Base-by-base conservation (phyloP, 2,329 filamentous ascomycete genomes). In the Cercospora berteroae region DNA sequence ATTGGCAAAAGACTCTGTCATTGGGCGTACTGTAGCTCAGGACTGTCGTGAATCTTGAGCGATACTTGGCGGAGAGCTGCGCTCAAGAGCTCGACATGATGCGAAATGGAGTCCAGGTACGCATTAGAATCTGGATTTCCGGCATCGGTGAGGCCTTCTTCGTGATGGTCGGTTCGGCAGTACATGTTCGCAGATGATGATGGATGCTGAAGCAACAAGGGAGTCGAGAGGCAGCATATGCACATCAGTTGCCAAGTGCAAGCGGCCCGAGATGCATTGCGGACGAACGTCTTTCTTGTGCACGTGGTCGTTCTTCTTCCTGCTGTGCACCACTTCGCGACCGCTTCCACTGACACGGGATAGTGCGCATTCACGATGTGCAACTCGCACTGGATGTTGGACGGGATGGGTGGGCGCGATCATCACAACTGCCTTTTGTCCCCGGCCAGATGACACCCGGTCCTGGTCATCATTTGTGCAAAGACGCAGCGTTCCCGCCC, bases 21-120 rank as follows among this genome's bases (percentile, higher is more conserved):
- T 67, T 86, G 83, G 42, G 84, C 71, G 68, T 80, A 85, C 0
- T 79, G 81, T 0, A 84, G 75, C 69, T 69, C 64, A 23, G 60
- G 65, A 63, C 85, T 81, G 58, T 84, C 82, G 72, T 84, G 83
- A 18, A 86, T 84, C 65, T 80, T 81, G 48, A 83, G 80, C 74
- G 83, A 85, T 65, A 86, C 75, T 3, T 75, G 75, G 75, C 83
- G 82, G 13, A 86, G 73, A 1, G 73, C 73, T 8, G 77, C 72
- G 25, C 77, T 80, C 16, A 83, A 74, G 12, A 68, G 73, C 50
- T 84, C 79, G 8, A 83, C 77, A 33, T 80, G 79, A 20, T 77
- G 67, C 62, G 80, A 78, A 59, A 84, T 81, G 16, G 61, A 42
- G 29, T 59, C 52, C 42, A 74, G 71, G 39, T 69, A 69, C 2